Evolutionary conservation across 768 basidiomycete genomes (phyloP).

Genomic region (Phylloporus sp.): DNA sequence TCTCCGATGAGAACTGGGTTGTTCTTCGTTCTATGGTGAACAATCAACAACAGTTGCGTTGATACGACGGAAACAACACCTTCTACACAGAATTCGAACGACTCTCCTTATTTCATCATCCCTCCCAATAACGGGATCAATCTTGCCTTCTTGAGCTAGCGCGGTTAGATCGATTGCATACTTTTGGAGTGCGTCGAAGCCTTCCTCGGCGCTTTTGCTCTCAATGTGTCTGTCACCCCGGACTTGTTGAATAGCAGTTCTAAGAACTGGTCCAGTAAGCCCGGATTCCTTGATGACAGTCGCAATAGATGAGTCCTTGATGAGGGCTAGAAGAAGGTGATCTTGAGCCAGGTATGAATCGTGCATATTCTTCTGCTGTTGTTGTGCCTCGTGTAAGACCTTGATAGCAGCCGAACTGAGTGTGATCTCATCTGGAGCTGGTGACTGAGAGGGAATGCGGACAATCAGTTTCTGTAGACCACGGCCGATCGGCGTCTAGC

Average conservation of each 20-base stretch:
- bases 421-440: conserved; percentile 78
- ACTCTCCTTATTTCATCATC: conserved; percentile 89
- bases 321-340: conserved; percentile 80
- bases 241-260: conserved; percentile 72
- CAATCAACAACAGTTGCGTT: conserved; percentile 6
- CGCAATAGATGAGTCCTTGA: conserved; percentile 68
- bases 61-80: conserved; percentile 34
- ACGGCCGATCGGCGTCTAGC: conserved; percentile 58
- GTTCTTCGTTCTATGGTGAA: conserved; percentile 75
- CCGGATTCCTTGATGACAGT: conserved; percentile 70
- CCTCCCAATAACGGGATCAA: conserved; percentile 93
- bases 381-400: conserved; percentile 72
- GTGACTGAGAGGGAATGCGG: conserved; percentile 77
- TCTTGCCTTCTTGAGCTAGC: conserved; percentile 85
- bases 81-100: conserved; percentile 78
- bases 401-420: conserved; percentile 54
- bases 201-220: conserved; percentile 81
- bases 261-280: conserved; percentile 67
- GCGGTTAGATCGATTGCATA: conserved; percentile 85
- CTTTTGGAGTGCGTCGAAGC: conserved; percentile 90
- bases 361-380: conserved; percentile 77
- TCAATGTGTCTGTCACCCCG: conserved; percentile 86
- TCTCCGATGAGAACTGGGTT: conserved; percentile 97
- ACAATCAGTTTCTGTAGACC: conserved; percentile 74
- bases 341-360: conserved; percentile 94